Base-by-base conservation (phyloP, 768 basidiomycete genomes). In the Tylopilus rubrobrunneus region DNA sequence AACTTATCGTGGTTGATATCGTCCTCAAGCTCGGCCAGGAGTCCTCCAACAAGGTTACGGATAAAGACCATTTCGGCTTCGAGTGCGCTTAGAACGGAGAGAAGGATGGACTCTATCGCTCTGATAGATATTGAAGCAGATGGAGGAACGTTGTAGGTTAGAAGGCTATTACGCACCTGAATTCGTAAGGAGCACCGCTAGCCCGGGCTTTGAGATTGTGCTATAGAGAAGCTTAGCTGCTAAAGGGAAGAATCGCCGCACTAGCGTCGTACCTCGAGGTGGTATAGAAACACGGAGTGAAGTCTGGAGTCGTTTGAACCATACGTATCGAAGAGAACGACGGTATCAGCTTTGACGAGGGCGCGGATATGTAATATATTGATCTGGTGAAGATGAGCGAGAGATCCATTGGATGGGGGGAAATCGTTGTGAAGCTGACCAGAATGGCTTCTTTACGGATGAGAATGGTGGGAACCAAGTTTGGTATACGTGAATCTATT, bases 61-160 rank as follows among this genome's bases (percentile, higher is more conserved):
- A 93, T 91, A 66, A 95, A 95, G 14, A 87, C 87, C 89, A 98
- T 89, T 73, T 98, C 96, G 31, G 93, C 92, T 73, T 98, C 96
- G 23, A 98, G 76, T 5, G 96, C 94, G 59, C 89, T 90, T 52
- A 95, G 74, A 10, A 96, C 92, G 39, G 93, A 96, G 40, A 96
- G 81, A 41, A 98, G 76, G 53, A 97, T 86, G 1, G 94, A 95
- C 62, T 98, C 96, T 37, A 98, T 77, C 3, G 96, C 96, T 51
- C 95, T 94, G 66, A n/a, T 52, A 25, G 55, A 61, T 49, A 56
- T 64, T 51, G 64, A 63, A 48, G 31, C 34, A 9, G 28, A 19
- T 56, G 47, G 50, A 46, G 31, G 28, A 43, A 52, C n/a, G 57
- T 54, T 56, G 58, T 42, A 27, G 37, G 54, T 52, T 55, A 54